phyloP scores from a whole-genome alignment of 73 alveolate species.

The Paramecium primaurelia region DNA sequence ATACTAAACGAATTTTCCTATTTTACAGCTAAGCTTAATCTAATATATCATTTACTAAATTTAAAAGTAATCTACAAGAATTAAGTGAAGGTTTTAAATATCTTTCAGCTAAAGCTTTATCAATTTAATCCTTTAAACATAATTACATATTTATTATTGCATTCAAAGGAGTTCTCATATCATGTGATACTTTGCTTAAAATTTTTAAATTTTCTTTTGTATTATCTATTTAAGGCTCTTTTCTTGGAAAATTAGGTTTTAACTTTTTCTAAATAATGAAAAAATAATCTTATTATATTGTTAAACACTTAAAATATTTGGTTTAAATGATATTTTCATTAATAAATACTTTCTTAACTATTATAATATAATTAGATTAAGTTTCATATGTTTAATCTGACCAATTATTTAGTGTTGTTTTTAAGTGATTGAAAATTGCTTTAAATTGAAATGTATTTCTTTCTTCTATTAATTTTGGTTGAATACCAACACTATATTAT shows the following conservation, averaged over 20 bases:
- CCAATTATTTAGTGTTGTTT: background rate
- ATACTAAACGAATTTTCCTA: constrained; percentile 29
- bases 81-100: constrained; percentile 56
- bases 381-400: background rate
- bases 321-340: background rate
- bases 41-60: constrained; percentile 56
- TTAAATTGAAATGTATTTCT: background rate
- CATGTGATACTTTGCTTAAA: constrained; percentile 50
- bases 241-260: background rate
- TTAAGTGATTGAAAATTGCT: background rate
- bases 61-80: constrained; percentile 46
- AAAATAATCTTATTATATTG: background rate
- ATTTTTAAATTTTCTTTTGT: background rate
- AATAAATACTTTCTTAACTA: background rate
- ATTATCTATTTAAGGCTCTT: background rate
- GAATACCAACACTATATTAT: background rate
- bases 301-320: background rate
- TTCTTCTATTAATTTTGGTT: background rate
- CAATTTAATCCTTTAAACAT: background rate
- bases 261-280: background rate
- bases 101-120: background rate
- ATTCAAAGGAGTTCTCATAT: constrained; percentile 59
- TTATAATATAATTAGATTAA: background rate
- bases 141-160: constrained; percentile 32
- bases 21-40: constrained; percentile 55